Evolutionary conservation across 768 basidiomycete genomes (phyloP).

Genomic region (Solioccasus polychromus): DNA sequence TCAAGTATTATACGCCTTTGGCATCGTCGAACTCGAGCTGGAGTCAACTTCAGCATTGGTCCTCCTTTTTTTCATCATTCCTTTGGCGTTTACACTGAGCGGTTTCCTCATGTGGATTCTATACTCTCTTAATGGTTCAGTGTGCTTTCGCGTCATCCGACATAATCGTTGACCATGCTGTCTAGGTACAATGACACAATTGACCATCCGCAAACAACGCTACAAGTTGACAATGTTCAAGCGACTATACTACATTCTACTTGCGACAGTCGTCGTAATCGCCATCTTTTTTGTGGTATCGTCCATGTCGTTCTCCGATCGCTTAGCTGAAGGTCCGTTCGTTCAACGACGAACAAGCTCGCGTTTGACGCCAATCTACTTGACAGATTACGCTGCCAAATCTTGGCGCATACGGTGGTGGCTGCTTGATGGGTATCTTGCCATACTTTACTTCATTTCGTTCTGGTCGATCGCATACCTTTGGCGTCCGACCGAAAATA

Average conservation of each 20-base stretch:
- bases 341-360: not conserved
- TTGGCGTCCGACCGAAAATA: constrained; percentile 91
- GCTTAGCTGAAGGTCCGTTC: constrained; percentile 78
- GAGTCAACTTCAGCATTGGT: constrained; percentile 86
- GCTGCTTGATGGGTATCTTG: constrained; percentile 93
- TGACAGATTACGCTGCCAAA: constrained; percentile 82
- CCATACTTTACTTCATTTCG: constrained; percentile 79
- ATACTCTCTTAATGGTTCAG: constrained; percentile 79
- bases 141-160: not conserved
- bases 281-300: constrained; percentile 91
- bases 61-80: constrained; percentile 87
- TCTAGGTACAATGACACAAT: constrained; percentile 82
- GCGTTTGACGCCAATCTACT: not conserved
- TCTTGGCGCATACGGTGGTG: constrained; percentile 94
- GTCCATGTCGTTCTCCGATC: constrained; percentile 85
- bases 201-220: constrained; percentile 80
- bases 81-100: constrained; percentile 92
- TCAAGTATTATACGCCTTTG: constrained; percentile 86
- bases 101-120: constrained; percentile 96
- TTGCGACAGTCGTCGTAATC: constrained; percentile 78
- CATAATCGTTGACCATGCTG: constrained; percentile 8
- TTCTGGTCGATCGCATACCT: constrained; percentile 83
- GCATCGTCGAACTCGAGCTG: constrained; percentile 89
- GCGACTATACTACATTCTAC: constrained; percentile 78
- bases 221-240: constrained; percentile 90